Evolutionary conservation across 148 eudicot species (phyloP).

Genomic region (Arbutus unedo): DNA sequence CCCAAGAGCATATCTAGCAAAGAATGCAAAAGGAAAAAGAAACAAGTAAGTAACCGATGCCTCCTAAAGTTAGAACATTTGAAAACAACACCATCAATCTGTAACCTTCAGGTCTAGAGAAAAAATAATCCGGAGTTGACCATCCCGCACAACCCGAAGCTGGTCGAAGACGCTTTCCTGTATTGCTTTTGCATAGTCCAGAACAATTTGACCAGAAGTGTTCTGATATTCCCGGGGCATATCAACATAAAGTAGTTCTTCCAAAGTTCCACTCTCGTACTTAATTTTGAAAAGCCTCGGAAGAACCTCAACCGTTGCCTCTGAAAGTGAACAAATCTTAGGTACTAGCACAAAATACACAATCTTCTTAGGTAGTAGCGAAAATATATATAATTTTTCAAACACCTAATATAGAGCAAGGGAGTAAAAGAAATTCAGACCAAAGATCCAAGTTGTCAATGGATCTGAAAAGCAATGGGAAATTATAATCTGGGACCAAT

Average conservation of each 20-base stretch:
- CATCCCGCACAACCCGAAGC: slow-evolving; percentile 96
- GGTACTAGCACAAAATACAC: background rate
- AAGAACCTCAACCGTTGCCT: slow-evolving; percentile 95
- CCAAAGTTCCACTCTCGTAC: slow-evolving; percentile 90
- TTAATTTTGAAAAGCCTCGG: slow-evolving; percentile 94
- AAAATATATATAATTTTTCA: background rate
- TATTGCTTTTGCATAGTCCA: slow-evolving; percentile 92
- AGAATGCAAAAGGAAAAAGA: background rate
- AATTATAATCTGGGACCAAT: background rate
- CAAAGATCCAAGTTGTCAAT: background rate
- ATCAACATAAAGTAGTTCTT: slow-evolving; percentile 87
- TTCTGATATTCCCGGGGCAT: slow-evolving; percentile 91
- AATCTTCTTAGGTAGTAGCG: background rate
- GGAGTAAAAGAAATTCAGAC: background rate
- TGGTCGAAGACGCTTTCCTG: slow-evolving; percentile 95
- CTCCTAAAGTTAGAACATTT: slow-evolving; percentile 6
- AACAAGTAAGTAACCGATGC: slow-evolving; percentile 1
- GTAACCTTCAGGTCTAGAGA: slow-evolving; percentile 86
- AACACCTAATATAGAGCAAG: background rate
- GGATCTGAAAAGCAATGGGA: background rate
- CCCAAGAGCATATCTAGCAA: slow-evolving; percentile 92
- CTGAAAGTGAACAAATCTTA: slow-evolving; percentile 34
- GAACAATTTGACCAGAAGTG: slow-evolving; percentile 80
- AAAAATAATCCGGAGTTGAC: slow-evolving; percentile 88
- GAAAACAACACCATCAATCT: slow-evolving; percentile 11